phyloP scores from a whole-genome alignment of 2,329 filamentous ascomycete species.

The Diaporthe vexans region DNA sequence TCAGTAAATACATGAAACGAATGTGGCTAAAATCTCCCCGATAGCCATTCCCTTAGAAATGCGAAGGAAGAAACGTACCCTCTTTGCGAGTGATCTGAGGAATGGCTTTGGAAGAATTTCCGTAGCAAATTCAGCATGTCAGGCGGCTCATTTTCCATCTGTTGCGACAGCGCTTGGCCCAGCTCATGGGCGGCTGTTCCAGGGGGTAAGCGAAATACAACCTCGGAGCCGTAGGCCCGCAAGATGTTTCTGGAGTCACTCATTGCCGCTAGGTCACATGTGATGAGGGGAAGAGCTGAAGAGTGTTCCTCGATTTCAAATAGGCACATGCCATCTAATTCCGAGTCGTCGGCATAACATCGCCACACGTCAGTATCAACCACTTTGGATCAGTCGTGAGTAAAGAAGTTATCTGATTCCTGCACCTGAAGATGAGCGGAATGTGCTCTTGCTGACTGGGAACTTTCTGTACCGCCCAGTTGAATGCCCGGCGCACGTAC shows the following conservation, averaged over 20 bases:
- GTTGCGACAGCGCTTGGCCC: not conserved
- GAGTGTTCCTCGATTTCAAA: not conserved
- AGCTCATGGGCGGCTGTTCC: not conserved
- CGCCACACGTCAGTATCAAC: not conserved
- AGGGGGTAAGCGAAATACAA: not conserved
- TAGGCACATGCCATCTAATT: not conserved
- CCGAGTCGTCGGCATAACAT: not conserved
- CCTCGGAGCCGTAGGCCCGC: not conserved
- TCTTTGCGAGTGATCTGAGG: not conserved
- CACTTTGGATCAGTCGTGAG: not conserved
- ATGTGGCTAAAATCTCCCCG: not conserved
- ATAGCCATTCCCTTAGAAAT: not conserved
- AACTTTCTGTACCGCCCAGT: too few relatives aligned
- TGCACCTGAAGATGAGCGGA: too few relatives aligned
- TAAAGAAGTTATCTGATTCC: too few relatives aligned
- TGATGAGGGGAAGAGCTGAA: not conserved
- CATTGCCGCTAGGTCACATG: not conserved
- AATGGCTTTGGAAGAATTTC: not conserved
- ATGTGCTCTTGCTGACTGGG: too few relatives aligned
- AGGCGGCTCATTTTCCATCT: not conserved
- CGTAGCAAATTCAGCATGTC: not conserved
- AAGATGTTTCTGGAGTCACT: not conserved
- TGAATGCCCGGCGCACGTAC: too few relatives aligned
- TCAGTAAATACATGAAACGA: not conserved
- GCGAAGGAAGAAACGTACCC: not conserved